Conservation (phyloP, 2,329 filamentous ascomycete species). For the Fonsecaea multimorphosa region DNA sequence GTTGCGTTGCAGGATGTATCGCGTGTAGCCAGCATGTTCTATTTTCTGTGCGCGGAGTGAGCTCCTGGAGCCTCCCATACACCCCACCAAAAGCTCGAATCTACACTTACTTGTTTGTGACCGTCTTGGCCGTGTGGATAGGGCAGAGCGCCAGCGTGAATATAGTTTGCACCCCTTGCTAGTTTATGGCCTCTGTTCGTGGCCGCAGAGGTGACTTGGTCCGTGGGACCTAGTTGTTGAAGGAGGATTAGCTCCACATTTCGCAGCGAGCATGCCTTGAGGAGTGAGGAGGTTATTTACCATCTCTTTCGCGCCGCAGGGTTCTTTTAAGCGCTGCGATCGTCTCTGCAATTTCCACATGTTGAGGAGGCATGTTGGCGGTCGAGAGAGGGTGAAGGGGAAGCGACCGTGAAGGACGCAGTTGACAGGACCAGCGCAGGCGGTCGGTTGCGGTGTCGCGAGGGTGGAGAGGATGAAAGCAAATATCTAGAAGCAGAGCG, state of each 20-base stretch:
- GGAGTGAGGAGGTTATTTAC: constrained; percentile 42
- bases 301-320: constrained; percentile 54
- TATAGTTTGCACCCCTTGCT: constrained; percentile 62
- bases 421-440: not conserved
- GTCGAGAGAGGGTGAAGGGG: not conserved
- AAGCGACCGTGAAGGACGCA: not conserved
- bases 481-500: not conserved
- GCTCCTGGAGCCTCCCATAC: constrained; percentile 1
- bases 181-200: constrained; percentile 68
- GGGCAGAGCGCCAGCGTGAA: constrained; percentile 62
- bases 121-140: constrained; percentile 57
- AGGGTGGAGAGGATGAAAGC: not conserved
- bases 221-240: constrained; percentile 43
- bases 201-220: constrained; percentile 60
- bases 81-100: not conserved
- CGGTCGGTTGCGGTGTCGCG: not conserved
- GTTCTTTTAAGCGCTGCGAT: constrained; percentile 62
- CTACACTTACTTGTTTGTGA: constrained; percentile 60
- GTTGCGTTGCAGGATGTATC: constrained; percentile 65
- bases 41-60: constrained; percentile 55
- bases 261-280: constrained; percentile 6
- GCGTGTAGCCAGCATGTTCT: constrained; percentile 66
- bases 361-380: constrained; percentile 38
- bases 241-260: constrained; percentile 18
- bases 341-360: constrained; percentile 56